These are phyloP conservation scores for Allantophomopsis lycopodina DNA, from an alignment of 2,329 filamentous ascomycete species.

Conservation along the genomic window DNA sequence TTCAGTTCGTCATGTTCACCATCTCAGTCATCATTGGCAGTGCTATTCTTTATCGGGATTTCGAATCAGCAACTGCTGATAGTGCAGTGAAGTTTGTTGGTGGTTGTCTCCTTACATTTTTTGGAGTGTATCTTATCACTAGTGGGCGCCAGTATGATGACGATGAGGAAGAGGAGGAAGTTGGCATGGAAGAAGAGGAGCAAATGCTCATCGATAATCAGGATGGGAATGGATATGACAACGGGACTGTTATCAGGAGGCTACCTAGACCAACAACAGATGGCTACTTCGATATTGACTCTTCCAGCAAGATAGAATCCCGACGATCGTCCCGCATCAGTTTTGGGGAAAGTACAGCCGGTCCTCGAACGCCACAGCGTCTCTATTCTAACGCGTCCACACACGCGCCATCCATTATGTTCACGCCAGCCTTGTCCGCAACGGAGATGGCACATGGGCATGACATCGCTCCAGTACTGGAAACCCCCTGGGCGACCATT, in stretches of 20 bases:
- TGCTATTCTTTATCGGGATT: constrained; percentile 86
- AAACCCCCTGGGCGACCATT: constrained; percentile 13
- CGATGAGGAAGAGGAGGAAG: constrained; percentile 45
- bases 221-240: constrained; percentile 16
- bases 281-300: constrained; percentile 5
- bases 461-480: constrained; percentile 12
- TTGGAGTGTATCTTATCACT: constrained; percentile 95
- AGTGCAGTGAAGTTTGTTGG: constrained; percentile 77
- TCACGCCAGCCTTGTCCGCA: constrained; percentile 4
- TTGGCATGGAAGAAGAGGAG: constrained; percentile 44
- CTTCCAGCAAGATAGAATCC: background rate
- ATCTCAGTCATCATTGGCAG: constrained; percentile 91
- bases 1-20: constrained; percentile 95
- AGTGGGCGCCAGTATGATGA: constrained; percentile 54
- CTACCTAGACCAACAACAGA: constrained; percentile 4
- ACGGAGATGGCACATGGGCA: constrained; percentile 2
- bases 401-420: constrained; percentile 7
- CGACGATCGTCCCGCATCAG: constrained; percentile 14
- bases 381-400: constrained; percentile 9
- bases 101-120: constrained; percentile 84
- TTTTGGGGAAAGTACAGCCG: constrained; percentile 4
- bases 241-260: constrained; percentile 2
- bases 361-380: constrained; percentile 3
- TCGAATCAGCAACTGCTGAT: constrained; percentile 63
- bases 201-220: constrained; percentile 46